Conservation (phyloP, 2,329 filamentous ascomycete genomes). For the Massarina eburnea region DNA sequence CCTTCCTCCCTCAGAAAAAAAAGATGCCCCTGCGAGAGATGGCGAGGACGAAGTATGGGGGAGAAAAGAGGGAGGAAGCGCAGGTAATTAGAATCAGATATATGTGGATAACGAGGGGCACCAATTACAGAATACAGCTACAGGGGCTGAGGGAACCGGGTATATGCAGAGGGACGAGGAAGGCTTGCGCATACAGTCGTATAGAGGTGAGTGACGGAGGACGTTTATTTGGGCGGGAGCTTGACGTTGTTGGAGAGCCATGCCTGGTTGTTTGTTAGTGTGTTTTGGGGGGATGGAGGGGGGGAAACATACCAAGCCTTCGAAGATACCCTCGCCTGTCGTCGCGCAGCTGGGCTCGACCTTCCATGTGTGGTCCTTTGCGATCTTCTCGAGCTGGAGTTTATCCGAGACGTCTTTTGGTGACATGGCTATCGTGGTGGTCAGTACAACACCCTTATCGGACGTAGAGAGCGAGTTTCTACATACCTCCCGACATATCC, state of each 20-base stretch:
- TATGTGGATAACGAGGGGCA: constrained; percentile 18
- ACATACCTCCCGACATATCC: constrained; percentile 84
- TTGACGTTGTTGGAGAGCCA: constrained; percentile 57
- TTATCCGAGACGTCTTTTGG: constrained; percentile 54
- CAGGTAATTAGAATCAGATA: constrained; percentile 24
- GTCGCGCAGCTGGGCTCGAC: constrained; percentile 57
- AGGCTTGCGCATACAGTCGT: constrained; percentile 35
- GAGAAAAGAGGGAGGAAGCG: background rate
- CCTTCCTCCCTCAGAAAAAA: too few relatives aligned
- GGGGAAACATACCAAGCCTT: constrained; percentile 47
- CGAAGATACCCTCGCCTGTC: constrained; percentile 56
- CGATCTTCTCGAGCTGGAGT: constrained; percentile 52
- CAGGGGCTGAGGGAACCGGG: constrained; percentile 26
- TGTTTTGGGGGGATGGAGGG: background rate
- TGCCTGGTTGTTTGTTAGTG: constrained; percentile 29
- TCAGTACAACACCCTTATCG: constrained; percentile 12
- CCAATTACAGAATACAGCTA: constrained; percentile 14
- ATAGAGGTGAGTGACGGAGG: constrained; percentile 14
- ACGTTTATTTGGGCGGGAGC: constrained; percentile 42
- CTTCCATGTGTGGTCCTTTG: constrained; percentile 57
- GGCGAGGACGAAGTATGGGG: too few relatives aligned
- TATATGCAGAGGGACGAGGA: constrained; percentile 40
- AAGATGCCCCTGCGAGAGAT: too few relatives aligned
- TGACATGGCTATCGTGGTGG: constrained; percentile 46
- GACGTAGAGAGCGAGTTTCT: background rate